These are phyloP conservation scores for Ceratobasidium sp. DNA, from an alignment of 1,284 basidiomycete genomes.

Conservation along the genomic window DNA sequence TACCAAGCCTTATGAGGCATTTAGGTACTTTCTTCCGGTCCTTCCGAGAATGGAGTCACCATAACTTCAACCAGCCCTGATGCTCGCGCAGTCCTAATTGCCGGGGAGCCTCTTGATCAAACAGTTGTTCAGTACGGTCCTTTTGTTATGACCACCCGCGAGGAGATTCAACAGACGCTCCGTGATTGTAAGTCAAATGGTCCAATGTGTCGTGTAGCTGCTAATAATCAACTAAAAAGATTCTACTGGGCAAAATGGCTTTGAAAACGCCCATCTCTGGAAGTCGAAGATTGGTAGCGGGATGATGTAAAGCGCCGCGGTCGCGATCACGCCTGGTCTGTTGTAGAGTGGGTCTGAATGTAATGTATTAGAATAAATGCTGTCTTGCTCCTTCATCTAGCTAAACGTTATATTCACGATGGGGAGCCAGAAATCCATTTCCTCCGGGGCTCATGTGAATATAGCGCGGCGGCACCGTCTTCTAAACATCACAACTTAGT, in stretches of 20 bases:
- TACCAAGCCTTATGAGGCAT: background rate
- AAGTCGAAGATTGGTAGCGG: slow-evolving; percentile 75
- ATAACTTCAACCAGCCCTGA: slow-evolving; percentile 48
- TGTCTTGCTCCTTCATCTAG: too few species aligned
- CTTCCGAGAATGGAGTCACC: slow-evolving; percentile 49
- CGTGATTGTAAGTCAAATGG: slow-evolving; percentile 68
- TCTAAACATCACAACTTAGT: too few species aligned
- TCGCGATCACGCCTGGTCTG: background rate
- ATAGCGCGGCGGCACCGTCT: too few species aligned
- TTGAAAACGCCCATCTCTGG: slow-evolving; percentile 90
- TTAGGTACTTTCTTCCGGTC: slow-evolving; percentile 50
- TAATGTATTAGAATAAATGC: too few species aligned
- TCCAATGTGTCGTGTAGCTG: background rate
- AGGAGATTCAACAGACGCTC: slow-evolving; percentile 85
- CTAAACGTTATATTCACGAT: too few species aligned
- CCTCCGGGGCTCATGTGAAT: too few species aligned
- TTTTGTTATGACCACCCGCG: slow-evolving; percentile 77
- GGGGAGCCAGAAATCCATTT: too few species aligned
- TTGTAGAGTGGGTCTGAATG: too few species aligned
- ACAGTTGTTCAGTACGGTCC: slow-evolving; percentile 87
- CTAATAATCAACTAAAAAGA: slow-evolving; percentile 55
- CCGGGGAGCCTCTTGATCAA: slow-evolving; percentile 91
- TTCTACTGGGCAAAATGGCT: slow-evolving; percentile 81
- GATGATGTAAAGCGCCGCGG: slow-evolving; percentile 12
- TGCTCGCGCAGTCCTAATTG: slow-evolving; percentile 53